Evolutionary conservation across 2,329 filamentous ascomycete genomes (phyloP), one percentile per base, ranked within the genome.

Genomic region (Penicillium italicum): DNA sequence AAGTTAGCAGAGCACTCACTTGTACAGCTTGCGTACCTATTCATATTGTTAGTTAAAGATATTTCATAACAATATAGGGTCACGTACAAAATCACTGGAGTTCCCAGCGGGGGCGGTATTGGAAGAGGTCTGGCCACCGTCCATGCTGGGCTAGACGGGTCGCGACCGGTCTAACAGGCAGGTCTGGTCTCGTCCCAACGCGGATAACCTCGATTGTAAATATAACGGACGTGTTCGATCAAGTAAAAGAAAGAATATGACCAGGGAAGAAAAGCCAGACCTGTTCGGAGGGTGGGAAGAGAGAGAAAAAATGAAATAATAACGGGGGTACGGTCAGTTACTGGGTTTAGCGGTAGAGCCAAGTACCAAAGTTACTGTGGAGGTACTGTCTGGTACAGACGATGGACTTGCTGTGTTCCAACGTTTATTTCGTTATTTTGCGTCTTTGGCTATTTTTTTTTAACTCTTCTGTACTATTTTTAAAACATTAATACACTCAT

Each of bases 11-110:
- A 76, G 97, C 92, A 59, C 82, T 77, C 86, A 97, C 93, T 96
- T 96, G 83, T 97, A 97, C 63, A 97, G 81, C 79, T 97, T 97
- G 80, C 93, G 91, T 78, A 97, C 92, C 92, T 97, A 61, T 59
- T 66, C 63, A 71, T 66, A 24, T 50, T 57, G 67, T 62, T 69
- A 50, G 41, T 22, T 11, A 11, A 36, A 11, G 9, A 20, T 37
- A 28, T 5, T 6, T 8, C 26, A 30, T 5, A 30, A 30, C 28
- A 30, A 30, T 11, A 18, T 37, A 18, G 42, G 55, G 55, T 59
- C 56, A 88, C 89, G 81, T 80, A 96, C 91, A 83, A 96, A 96
- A 79, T 96, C 91, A 82, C 91, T 96, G 60, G 91, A 95, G 79
- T 90, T 96, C 76, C 89, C 94, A 70, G 84, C 80, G 67, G 77